phyloP scores from a whole-genome alignment of 2,329 filamentous ascomycete species.

The Sporothrix sp. region DNA sequence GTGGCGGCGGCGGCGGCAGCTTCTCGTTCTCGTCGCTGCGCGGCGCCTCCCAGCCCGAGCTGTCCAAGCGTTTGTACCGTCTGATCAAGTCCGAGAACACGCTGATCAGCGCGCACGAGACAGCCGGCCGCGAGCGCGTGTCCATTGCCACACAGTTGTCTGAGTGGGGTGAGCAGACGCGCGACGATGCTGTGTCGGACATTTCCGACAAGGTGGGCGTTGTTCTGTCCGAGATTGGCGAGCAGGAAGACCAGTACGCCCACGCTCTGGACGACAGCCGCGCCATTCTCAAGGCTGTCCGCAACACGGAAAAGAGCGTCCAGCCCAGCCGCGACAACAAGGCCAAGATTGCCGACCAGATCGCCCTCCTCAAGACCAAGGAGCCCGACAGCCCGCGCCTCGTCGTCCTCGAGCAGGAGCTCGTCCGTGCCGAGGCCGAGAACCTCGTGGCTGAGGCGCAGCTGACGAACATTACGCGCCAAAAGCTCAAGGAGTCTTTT shows the following conservation, averaged over 20 bases:
- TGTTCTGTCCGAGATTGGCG: constrained; percentile 80
- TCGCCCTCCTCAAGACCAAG: constrained; percentile 82
- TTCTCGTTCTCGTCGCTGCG: constrained; percentile 85
- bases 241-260: constrained; percentile 84
- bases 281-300: constrained; percentile 74
- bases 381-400: constrained; percentile 77
- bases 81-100: constrained; percentile 94
- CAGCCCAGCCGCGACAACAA: constrained; percentile 86
- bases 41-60: constrained; percentile 73
- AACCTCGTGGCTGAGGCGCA: constrained; percentile 94
- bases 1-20: constrained; percentile 35
- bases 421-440: constrained; percentile 91
- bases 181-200: constrained; percentile 78
- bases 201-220: constrained; percentile 94
- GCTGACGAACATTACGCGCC: constrained; percentile 86
- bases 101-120: constrained; percentile 74
- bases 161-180: constrained; percentile 90
- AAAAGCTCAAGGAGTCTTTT: constrained; percentile 93
- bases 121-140: constrained; percentile 73
- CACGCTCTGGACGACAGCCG: constrained; percentile 81
- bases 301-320: constrained; percentile 91
- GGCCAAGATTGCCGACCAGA: constrained; percentile 82
- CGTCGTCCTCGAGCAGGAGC: constrained; percentile 84
- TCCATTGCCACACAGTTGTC: constrained; percentile 83
- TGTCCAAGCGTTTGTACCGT: constrained; percentile 79